phyloP scores from a whole-genome alignment of 2,329 filamentous ascomycete species.

The Penicillium sp. region DNA sequence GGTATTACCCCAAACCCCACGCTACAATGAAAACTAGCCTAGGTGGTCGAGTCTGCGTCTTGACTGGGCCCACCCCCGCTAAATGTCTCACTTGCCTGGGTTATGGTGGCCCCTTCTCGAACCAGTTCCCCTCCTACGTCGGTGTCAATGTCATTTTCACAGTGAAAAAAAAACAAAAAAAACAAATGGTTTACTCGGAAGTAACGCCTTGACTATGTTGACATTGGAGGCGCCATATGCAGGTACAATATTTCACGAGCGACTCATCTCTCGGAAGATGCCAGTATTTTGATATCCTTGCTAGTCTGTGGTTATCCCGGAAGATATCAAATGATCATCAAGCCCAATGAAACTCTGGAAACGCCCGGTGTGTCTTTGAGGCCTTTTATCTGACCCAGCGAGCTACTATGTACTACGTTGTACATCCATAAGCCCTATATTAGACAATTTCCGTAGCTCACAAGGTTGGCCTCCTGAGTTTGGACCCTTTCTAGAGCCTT shows the following conservation, averaged over 20 bases:
- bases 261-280: neutral
- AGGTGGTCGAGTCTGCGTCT: neutral
- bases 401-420: neutral
- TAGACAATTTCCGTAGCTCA: neutral
- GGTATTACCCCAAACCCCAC: neutral
- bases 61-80: constrained; percentile 1
- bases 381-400: neutral
- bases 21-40: neutral
- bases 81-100: constrained; percentile 7
- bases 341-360: neutral
- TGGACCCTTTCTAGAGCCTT: neutral
- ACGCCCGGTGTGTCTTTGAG: neutral
- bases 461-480: constrained; percentile 4
- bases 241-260: constrained; percentile 6
- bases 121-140: neutral
- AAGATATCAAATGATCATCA: neutral
- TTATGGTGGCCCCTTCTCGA: neutral
- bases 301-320: neutral
- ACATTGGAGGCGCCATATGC: neutral
- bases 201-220: neutral
- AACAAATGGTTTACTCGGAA: neutral
- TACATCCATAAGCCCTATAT: neutral
- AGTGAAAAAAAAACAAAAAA: neutral
- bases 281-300: neutral
- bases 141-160: neutral